Conservation (phyloP, 176 grass and related monocot species). For the Dactylis glomerata region DNA sequence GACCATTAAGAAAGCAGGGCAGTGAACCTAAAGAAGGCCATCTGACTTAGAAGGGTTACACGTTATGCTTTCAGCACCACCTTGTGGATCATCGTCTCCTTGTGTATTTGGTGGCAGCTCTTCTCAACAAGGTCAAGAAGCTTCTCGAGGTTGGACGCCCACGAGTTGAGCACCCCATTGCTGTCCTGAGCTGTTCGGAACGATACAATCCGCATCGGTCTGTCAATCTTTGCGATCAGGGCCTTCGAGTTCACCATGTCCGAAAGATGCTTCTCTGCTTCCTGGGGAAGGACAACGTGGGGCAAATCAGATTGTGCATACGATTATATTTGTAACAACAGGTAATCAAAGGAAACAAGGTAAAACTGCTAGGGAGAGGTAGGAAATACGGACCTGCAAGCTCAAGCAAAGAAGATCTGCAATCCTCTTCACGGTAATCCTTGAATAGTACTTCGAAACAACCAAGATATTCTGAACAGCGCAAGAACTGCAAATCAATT, state of each 20-base stretch:
- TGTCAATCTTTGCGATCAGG: slow-evolving; percentile 84
- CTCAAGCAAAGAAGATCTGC: slow-evolving; percentile 79
- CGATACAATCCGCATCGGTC: slow-evolving; percentile 65
- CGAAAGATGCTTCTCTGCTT: slow-evolving; percentile 85
- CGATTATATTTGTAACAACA: neutral
- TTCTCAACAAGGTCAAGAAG: slow-evolving; percentile 93
- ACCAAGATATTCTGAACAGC: slow-evolving; percentile 92
- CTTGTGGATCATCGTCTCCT: slow-evolving; percentile 98
- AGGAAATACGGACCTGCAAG: slow-evolving; percentile 52
- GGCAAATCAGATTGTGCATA: neutral
- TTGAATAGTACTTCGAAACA: slow-evolving; percentile 93
- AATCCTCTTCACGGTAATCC: slow-evolving; percentile 85
- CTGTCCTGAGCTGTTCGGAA: slow-evolving; percentile 75
- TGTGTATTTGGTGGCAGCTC: slow-evolving; percentile 96
- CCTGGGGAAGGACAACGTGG: slow-evolving; percentile 32
- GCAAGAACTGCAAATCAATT: neutral
- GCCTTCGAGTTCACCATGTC: slow-evolving; percentile 94
- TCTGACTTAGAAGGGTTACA: neutral
- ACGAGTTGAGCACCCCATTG: slow-evolving; percentile 71
- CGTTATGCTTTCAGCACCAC: slow-evolving; percentile 64
- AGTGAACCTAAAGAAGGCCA: slow-evolving; percentile 1
- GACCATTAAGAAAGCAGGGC: neutral
- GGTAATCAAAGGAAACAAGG: neutral
- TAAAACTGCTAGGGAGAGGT: neutral
- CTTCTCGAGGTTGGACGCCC: slow-evolving; percentile 84